Conservation (phyloP, 176 grass and related monocot species). For the Tillandsia fasciculata region DNA sequence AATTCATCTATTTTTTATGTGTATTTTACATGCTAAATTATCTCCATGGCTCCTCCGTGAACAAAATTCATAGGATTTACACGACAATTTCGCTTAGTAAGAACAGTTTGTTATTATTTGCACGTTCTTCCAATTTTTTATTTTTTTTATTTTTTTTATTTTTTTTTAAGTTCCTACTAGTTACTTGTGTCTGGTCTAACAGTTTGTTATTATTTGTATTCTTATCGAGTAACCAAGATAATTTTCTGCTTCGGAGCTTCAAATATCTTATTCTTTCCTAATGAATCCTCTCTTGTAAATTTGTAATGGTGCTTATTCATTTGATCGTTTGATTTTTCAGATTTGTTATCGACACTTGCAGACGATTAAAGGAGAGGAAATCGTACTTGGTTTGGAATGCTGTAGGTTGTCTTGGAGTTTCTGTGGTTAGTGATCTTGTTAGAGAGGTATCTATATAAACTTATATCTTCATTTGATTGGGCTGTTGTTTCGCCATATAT, state of each 20-base stretch:
- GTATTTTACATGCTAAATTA: no score
- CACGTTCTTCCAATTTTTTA: no score
- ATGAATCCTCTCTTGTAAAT: neutral
- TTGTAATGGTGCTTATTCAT: neutral
- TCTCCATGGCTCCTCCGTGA: no score
- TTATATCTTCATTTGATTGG: neutral
- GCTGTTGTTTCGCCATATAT: constrained; percentile 5
- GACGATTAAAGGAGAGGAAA: constrained; percentile 71
- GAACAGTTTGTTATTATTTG: no score
- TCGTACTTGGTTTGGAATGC: constrained; percentile 88
- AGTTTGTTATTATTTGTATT: no score
- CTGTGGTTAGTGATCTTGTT: constrained; percentile 70
- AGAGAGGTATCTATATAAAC: constrained; percentile 48
- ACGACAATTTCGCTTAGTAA: no score
- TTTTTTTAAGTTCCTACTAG: no score
- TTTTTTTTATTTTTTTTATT: no score
- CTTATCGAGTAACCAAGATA: no score
- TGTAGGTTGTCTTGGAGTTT: constrained; percentile 79
- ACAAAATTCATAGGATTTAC: no score
- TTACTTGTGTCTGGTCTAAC: no score
- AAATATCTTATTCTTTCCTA: neutral
- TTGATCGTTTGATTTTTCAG: constrained; percentile 25
- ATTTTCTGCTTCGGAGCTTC: neutral
- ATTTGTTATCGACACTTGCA: constrained; percentile 86
- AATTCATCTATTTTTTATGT: no score